Conservation (phyloP, 305 asterid genomes). For the Solanum hybrid region DNA sequence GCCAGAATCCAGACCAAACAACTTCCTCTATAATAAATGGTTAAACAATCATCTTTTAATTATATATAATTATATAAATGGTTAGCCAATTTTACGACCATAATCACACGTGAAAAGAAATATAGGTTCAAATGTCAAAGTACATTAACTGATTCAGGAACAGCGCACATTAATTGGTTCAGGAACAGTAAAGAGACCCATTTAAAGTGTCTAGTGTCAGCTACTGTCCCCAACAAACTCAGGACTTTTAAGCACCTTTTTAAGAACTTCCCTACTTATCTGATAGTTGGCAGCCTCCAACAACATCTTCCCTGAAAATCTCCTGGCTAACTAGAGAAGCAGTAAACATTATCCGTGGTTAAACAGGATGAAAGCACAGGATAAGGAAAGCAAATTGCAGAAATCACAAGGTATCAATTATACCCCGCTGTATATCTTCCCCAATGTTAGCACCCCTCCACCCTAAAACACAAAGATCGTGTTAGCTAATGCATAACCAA, state of each 20-base stretch:
- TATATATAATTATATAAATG: background rate
- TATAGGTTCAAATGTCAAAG: background rate
- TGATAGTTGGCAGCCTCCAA: constrained; percentile 78
- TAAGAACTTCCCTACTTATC: constrained; percentile 53
- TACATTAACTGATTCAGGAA: background rate
- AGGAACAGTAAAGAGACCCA: background rate
- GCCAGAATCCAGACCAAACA: background rate
- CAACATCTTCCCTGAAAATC: constrained; percentile 60
- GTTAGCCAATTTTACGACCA: background rate
- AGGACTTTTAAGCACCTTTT: constrained; percentile 41
- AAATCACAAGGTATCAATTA: constrained; percentile 5
- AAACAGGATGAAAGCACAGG: constrained; percentile 5
- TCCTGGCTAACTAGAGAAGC: constrained; percentile 60
- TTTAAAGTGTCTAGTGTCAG: background rate
- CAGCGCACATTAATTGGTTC: background rate
- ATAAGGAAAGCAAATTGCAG: background rate
- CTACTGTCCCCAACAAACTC: background rate
- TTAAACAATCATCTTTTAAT: background rate
- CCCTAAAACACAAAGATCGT: constrained; percentile 43
- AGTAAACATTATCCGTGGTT: constrained; percentile 6
- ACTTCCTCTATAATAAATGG: background rate
- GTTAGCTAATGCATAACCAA: constrained; percentile 10
- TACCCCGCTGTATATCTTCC: constrained; percentile 65
- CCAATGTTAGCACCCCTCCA: constrained; percentile 82
- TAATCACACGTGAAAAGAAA: background rate